Percentiles rank a stretch among this genome's conserved stretches.
Conservation (phyloP, 257 asterid species). For the Coffea canephora region DNA sequence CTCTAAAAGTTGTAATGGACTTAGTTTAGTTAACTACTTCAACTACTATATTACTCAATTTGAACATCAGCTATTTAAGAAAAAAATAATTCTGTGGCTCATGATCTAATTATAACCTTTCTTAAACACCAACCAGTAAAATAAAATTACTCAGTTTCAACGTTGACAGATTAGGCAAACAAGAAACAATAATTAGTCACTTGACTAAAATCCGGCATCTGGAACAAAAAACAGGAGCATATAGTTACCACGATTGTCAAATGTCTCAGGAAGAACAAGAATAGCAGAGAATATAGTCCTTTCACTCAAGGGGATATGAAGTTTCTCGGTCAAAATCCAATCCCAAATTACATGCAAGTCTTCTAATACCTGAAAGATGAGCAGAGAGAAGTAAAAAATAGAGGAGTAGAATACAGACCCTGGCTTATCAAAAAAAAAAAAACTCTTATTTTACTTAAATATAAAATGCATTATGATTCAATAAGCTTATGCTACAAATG, state of each 20-base stretch:
- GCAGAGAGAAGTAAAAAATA: background rate
- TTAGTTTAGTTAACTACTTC: background rate
- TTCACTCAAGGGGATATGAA: slow-evolving; percentile 57
- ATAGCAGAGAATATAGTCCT: slow-evolving; percentile 76
- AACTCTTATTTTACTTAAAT: background rate
- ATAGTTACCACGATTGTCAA: slow-evolving; percentile 42
- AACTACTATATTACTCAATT: background rate
- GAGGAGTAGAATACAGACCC: background rate
- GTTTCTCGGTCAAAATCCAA: slow-evolving; percentile 77
- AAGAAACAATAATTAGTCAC: background rate
- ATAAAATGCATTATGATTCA: background rate
- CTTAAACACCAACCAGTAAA: background rate
- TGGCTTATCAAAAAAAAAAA: background rate
- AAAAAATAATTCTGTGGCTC: background rate
- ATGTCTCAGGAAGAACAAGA: slow-evolving; percentile 90
- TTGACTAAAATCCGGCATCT: background rate
- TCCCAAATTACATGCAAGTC: slow-evolving; percentile 93
- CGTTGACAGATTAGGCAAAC: background rate
- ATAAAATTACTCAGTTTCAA: too few species aligned
- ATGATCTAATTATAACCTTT: background rate
- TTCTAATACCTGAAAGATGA: slow-evolving; percentile 63
- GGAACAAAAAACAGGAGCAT: background rate
- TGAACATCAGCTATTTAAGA: background rate
- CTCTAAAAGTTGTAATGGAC: background rate
- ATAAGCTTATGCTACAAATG: background rate